These are phyloP conservation scores for Eremomyces bilateralis DNA, from an alignment of 495 filamentous ascomycete genomes.

Conservation along the genomic window DNA sequence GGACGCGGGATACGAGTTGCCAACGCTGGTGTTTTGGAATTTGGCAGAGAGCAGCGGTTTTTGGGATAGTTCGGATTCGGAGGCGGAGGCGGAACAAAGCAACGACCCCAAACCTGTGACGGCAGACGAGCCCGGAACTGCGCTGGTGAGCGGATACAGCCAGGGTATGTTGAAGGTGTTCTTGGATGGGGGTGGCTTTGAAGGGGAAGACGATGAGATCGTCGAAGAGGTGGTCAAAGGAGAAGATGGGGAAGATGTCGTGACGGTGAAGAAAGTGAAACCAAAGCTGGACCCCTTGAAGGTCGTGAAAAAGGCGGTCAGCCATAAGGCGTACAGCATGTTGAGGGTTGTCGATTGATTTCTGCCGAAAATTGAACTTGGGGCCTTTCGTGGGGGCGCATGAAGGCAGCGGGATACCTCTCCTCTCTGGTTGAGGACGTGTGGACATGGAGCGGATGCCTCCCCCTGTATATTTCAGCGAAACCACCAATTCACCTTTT, in stretches of 20 bases:
- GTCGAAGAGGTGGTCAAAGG: conserved; percentile 6
- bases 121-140: conserved; percentile 15
- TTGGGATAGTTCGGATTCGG: conserved; percentile 7
- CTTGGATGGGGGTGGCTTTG: conserved; percentile 21
- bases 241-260: conserved; percentile 11
- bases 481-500: conserved; percentile 87
- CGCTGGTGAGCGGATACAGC: conserved; percentile 25
- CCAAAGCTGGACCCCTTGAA: conserved; percentile 19
- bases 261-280: conserved; percentile 12
- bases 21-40: conserved; percentile 29
- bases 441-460: no score
- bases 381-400: no score
- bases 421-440: no score
- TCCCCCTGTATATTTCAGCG: no score
- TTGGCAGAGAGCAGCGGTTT: conserved; percentile 20
- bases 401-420: no score
- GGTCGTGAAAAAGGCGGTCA: conserved; percentile 21
- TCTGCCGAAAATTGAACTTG: no score
- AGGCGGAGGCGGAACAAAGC: not conserved
- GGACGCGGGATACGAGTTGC: conserved; percentile 25
- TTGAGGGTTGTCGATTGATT: conserved; percentile 25
- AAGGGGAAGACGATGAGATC: conserved; percentile 18
- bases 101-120: conserved; percentile 22
- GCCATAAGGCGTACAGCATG: conserved; percentile 23
- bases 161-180: conserved; percentile 29